Evolutionary conservation across 441 rosid species (phyloP), one percentile per base, ranked within the genome.

Genomic region (Erodium moschatum): DNA sequence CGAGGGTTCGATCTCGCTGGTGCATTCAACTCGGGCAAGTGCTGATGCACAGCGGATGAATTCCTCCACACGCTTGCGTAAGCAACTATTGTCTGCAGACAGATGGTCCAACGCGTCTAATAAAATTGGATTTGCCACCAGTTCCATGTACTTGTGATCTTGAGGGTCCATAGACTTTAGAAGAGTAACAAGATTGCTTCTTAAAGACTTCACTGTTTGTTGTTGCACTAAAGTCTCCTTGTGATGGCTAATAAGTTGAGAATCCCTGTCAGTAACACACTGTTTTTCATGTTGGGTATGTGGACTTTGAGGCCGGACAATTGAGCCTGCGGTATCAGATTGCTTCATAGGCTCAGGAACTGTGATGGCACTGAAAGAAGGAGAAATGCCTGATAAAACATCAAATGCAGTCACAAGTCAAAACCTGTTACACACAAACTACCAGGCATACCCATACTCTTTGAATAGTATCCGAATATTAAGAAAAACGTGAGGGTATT

Each of bases 41-140:
- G 46, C 42, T 19, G 75, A 58, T 67, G 70, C 70, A 61, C 66
- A 67, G 50, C 11, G 31, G 35, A 72, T 60, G 66, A 65, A 72
- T 20, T 44, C 42, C 61, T 42, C 44, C 58, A 72, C 61, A 0
- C 31, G 15, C 13, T 31, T 7, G 13, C 46, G 62, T 27, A 72
- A 72, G 12, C n/a, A 10, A 5, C 29, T 16, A 29, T 54, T 40
- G 31, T 72, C 70, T 0, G n/a, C n/a, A 19, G 18, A 35, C 31
- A 72, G 46, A 67, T 5, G 70, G 61, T 62, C 70, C 33, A 72
- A 65, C 7, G 67, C 64, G 6, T 48, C 21, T 21, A 72, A 72
- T 21, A 72, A 72, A 18, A 38, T 66, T 18, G 29, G 11, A 18
- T 42, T 16, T 1, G 75, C 70, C 65, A 67, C 75, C 15, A 11